Evolutionary conservation across 345 rosid genomes (phyloP).

Genomic region (Populus nigra): DNA sequence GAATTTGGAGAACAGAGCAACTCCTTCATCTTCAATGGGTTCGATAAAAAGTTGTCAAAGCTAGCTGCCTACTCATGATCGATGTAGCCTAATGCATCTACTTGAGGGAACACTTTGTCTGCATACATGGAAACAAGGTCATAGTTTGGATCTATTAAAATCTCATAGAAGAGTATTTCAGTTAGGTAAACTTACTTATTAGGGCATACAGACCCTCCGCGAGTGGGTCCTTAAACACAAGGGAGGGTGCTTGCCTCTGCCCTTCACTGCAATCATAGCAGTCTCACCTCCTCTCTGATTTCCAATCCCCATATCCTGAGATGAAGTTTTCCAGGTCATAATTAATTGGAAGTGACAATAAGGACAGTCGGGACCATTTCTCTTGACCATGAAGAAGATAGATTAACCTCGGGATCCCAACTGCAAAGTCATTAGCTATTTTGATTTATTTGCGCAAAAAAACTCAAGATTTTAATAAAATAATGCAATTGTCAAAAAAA

Average conservation of each 20-base stretch:
- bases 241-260: constrained; percentile 7
- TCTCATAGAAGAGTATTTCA: constrained; percentile 13
- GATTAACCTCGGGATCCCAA: constrained; percentile 13
- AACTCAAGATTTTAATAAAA: too few species aligned
- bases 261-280: constrained; percentile 37
- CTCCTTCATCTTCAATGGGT: constrained; percentile 8
- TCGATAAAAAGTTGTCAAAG: constrained; percentile 22
- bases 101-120: constrained; percentile 75
- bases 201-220: constrained; percentile 23
- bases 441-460: too few species aligned
- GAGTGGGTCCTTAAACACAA: constrained; percentile 32
- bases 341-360: not conserved
- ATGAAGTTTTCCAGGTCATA: not conserved
- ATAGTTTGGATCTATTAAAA: constrained; percentile 34
- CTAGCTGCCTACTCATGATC: constrained; percentile 9
- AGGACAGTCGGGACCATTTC: not conserved
- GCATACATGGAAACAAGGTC: constrained; percentile 37
- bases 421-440: not conserved
- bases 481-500: too few species aligned
- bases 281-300: constrained; percentile 18
- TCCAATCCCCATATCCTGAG: not conserved
- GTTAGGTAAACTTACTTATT: constrained; percentile 62
- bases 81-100: constrained; percentile 45
- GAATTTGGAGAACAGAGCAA: constrained; percentile 14
- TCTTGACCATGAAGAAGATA: constrained; percentile 2